Evolutionary conservation across 768 basidiomycete genomes (phyloP).

Genomic region (Mycena metata): DNA sequence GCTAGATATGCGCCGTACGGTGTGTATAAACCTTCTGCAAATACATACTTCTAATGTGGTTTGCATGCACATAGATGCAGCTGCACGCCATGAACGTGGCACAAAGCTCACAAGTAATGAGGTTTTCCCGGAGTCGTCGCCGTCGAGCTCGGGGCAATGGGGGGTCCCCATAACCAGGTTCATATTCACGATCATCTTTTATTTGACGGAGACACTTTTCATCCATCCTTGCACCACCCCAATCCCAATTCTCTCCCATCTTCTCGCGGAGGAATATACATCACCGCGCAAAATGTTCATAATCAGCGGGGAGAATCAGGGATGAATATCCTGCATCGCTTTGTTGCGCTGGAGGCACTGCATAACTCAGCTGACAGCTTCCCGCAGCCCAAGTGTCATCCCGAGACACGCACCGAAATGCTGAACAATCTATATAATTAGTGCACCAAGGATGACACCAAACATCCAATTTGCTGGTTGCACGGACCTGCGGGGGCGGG

Average conservation of each 20-base stretch:
- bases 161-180: no score
- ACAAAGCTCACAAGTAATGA: no score
- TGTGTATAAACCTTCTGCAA: no score
- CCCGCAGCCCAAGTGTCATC: conserved; percentile 3
- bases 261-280: background rate
- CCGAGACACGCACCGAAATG: conserved; percentile 3
- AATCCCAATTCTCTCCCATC: background rate
- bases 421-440: background rate
- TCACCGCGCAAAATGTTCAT: background rate
- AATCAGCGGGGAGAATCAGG: background rate
- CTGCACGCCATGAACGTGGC: no score
- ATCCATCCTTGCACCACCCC: no score
- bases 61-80: no score
- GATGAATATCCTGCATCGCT: conserved; percentile 1
- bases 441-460: background rate
- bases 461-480: background rate
- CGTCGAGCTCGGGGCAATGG: no score
- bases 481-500: conserved; percentile 10
- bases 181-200: no score
- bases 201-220: no score
- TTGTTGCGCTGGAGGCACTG: background rate
- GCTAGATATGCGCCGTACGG: no score
- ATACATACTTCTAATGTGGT: no score
- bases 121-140: no score
- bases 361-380: conserved; percentile 4